Evolutionary conservation across 208 protist species (phyloP), one percentile per base, ranked within the genome.

Genomic region (Porcisia hertigi): DNA sequence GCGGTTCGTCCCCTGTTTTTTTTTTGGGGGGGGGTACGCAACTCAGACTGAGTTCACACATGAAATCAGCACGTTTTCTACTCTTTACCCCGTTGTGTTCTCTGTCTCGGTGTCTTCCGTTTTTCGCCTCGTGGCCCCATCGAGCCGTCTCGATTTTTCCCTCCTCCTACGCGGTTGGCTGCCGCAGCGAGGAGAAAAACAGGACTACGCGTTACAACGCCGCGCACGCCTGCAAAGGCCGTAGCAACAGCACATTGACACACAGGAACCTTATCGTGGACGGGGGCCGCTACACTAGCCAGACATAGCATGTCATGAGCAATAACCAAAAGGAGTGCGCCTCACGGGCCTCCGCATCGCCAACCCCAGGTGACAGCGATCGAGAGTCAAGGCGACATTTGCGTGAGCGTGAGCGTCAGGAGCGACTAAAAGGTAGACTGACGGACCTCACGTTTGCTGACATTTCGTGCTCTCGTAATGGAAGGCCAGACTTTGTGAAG

Each of bases 391-490:
- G 54, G 64, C 77, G 76, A 49, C 75, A 74, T 41, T 69, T 82
- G 43, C 87, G 90, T 36, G 89, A 97, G 58, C 71, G 82, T 62
- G 84, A 94, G 79, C 83, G 90, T 4, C 75, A 83, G 14, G 81
- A 87, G 63, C 87, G 92, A 1, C 75, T 92, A 49, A 62, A 83
- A 16, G 92, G 90, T 8, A 81, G 77, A 43, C 78, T 97, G 69
- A 97, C 84, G 8, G 87, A 92, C 12, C 78, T 93, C 23, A 84
- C 76, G 34, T 93, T 92, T 64, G 71, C 76, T 3, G 88, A 94
- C 57, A 89, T 97, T 73, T 73, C 78, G 11, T 83, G 80, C 43
- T 49, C 69, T 20, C 75, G 85, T 4, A 57, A 77, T 69, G 86
- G 85, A 3, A 81, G 69, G 52, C 69, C 77, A 20, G 91, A 92